Percentiles rank a stretch among this genome's conserved stretches.
Evolutionary conservation across 2,329 filamentous ascomycete genomes (phyloP).

Genomic region (Colletotrichum eleusines): DNA sequence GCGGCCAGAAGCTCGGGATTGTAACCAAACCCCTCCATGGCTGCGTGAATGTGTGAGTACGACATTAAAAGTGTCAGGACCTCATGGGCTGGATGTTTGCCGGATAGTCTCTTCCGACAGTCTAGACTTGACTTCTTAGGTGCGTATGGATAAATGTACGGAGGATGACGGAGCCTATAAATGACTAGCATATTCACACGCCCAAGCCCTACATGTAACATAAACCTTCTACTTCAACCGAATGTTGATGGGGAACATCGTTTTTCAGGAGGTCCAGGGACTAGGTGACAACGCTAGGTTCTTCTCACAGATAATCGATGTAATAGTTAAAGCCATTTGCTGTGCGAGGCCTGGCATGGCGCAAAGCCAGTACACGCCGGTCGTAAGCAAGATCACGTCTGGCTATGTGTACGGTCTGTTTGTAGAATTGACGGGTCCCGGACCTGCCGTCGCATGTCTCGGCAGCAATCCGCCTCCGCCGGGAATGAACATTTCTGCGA

Average conservation of each 20-base stretch:
- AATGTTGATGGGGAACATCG: too few relatives aligned
- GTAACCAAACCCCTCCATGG: neutral
- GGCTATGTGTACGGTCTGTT: neutral
- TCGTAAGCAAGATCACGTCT: too few relatives aligned
- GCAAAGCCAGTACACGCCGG: neutral
- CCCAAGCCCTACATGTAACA: neutral
- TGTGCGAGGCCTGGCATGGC: neutral
- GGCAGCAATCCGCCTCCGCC: neutral
- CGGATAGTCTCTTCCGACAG: neutral
- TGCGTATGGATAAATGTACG: constrained; percentile 18
- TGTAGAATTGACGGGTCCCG: neutral
- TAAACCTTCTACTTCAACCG: neutral
- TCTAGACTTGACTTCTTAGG: neutral
- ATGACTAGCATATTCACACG: constrained; percentile 20
- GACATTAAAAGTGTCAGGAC: too few relatives aligned
- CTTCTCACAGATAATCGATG: neutral
- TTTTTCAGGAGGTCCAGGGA: neutral
- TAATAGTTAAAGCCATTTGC: neutral
- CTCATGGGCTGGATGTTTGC: neutral
- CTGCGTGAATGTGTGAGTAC: neutral
- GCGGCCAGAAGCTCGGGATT: neutral
- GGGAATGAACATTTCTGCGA: neutral
- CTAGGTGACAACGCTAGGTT: neutral
- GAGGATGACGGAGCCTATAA: constrained; percentile 17
- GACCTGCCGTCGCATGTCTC: constrained; percentile 20